These are phyloP conservation scores for Lipomyces oligophaga DNA, from an alignment of 805 yeast species.

Conservation along the genomic window DNA sequence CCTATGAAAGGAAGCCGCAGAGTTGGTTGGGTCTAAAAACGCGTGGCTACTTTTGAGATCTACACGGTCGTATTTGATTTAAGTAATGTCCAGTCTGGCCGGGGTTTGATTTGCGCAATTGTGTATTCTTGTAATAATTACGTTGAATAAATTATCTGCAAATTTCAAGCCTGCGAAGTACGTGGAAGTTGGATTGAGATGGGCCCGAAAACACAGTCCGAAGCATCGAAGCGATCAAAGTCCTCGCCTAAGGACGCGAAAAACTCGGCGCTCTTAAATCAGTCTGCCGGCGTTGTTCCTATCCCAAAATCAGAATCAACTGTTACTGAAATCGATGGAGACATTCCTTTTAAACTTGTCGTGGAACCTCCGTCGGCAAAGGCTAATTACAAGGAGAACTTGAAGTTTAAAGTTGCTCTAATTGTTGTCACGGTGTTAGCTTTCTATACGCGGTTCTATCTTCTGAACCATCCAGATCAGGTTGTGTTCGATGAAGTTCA, in stretches of 20 bases:
- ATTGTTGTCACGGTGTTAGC: slow-evolving; percentile 62
- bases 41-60: too few relatives aligned
- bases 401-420: slow-evolving; percentile 50
- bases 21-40: too few relatives aligned
- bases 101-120: too few relatives aligned
- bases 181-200: too few relatives aligned
- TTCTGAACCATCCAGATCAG: slow-evolving; percentile 62
- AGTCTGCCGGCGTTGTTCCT: not conserved
- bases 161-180: too few relatives aligned
- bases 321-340: slow-evolving; percentile 1
- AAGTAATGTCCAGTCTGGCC: too few relatives aligned
- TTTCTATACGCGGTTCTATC: slow-evolving; percentile 70
- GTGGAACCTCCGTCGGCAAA: slow-evolving; percentile 14
- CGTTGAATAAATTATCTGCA: too few relatives aligned
- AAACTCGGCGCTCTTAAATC: not conserved
- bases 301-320: not conserved
- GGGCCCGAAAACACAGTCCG: slow-evolving; percentile 5
- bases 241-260: not conserved
- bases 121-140: too few relatives aligned
- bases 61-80: too few relatives aligned
- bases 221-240: slow-evolving; percentile 1
- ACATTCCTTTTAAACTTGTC: slow-evolving; percentile 4
- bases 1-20: too few relatives aligned
- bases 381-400: slow-evolving; percentile 7
- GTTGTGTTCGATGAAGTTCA: slow-evolving; percentile 61